Evolutionary conservation across 805 yeast genomes (phyloP), one percentile per base, ranked within the genome.

Genomic region (Pichia californica): DNA sequence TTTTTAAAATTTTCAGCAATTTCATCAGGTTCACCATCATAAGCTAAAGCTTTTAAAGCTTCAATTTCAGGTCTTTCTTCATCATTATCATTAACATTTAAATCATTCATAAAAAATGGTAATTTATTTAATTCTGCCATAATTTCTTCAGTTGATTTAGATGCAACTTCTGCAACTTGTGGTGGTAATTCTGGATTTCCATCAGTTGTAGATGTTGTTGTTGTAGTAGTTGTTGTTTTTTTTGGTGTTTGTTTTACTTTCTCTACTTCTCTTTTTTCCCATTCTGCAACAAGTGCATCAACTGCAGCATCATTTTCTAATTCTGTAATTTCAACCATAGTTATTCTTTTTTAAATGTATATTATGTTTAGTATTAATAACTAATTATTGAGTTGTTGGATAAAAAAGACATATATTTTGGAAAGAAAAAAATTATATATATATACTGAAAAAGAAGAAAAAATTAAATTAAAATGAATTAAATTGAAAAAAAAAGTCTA

Each of bases 21-120:
- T 57, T 93, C 99, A 55, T 83, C 81, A 0, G 97, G 96, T 50
- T 88, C 95, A 36, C 98, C 99, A 39, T 93, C 99, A 57, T 87
- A 88, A 0, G 94, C 96, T 52, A 93, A 68, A 5, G 96, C 91
- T 57, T 82, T 83, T 45, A 93, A 70, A 0, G 99, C 99, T 58
- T 91, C 98, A 15, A 93, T 65, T 40, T 78, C 81, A 5, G 70
- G 57, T 56, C 85, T 86, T 35, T 79, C 83, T 27, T 88, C 91
- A 36, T 85, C 87, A 5, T 74, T 81, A 52, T 84, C 88, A 3
- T 79, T 76, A 26, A 77, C 85, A 54, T 84, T 94, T 15, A 88
- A 65, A 52, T 83, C 74, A 14, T 88, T 88, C 99, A 93, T 93
- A 69, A 93, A 93, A 53, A 93, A 84, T 8, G 99, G 99, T 59